These are phyloP conservation scores for Leccinum variicolor DNA, from an alignment of 768 basidiomycete genomes.

Conservation along the genomic window DNA sequence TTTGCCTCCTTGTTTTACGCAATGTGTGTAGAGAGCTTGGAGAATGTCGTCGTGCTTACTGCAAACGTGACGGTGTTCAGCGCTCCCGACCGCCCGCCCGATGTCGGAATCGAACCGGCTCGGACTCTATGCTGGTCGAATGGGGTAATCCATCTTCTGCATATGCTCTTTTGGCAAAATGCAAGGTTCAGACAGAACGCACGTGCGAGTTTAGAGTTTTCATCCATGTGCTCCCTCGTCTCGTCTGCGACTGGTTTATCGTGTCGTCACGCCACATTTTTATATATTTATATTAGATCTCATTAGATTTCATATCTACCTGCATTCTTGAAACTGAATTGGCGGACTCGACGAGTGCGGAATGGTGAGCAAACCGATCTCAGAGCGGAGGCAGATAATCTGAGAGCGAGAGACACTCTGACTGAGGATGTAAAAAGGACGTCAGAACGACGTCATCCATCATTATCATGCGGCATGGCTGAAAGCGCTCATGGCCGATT, in stretches of 20 bases:
- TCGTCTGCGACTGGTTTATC: not conserved
- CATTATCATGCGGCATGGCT: not conserved
- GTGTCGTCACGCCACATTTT: not conserved
- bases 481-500: not conserved
- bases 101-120: not conserved
- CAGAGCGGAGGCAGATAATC: not conserved
- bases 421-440: not conserved
- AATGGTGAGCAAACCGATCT: not conserved
- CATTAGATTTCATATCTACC: not conserved
- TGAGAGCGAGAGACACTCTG: not conserved
- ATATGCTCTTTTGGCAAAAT: not conserved
- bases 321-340: not conserved
- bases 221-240: not conserved
- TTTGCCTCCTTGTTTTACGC: too few relatives aligned
- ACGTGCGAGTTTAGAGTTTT: not conserved
- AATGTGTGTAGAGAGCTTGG: too few relatives aligned
- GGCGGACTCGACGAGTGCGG: not conserved
- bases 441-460: not conserved
- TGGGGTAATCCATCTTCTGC: not conserved
- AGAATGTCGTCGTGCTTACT: too few relatives aligned
- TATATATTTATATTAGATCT: not conserved
- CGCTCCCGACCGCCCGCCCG: too few relatives aligned
- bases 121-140: not conserved
- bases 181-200: not conserved
- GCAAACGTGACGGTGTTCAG: too few relatives aligned